Percentiles rank a stretch among this genome's conserved stretches.
Conservation (phyloP, 257 asterid genomes). For the Vinca minor region DNA sequence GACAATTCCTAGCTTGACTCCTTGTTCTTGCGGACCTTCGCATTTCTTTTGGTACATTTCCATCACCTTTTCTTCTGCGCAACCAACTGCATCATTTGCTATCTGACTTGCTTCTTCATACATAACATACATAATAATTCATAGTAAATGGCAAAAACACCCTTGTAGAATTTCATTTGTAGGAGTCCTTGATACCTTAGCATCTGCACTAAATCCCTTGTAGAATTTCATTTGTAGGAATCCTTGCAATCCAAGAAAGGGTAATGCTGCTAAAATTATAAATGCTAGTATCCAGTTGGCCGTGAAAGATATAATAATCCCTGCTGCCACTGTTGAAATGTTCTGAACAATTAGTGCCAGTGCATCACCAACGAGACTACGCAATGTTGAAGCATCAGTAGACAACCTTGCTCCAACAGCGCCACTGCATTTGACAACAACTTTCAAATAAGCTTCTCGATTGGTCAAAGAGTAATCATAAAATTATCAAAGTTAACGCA, state of each 20-base stretch:
- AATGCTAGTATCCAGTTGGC: slow-evolving; percentile 78
- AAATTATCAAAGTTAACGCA: slow-evolving; percentile 3
- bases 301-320: slow-evolving; percentile 53
- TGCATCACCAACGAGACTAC: slow-evolving; percentile 68
- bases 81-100: slow-evolving; percentile 76
- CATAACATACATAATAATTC: slow-evolving; percentile 45
- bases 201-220: slow-evolving; percentile 57
- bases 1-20: slow-evolving; percentile 50
- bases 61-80: slow-evolving; percentile 71
- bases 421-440: slow-evolving; percentile 45
- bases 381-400: slow-evolving; percentile 61
- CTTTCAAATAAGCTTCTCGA: neutral
- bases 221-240: slow-evolving; percentile 48
- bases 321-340: slow-evolving; percentile 44
- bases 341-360: slow-evolving; percentile 72
- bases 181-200: slow-evolving; percentile 61
- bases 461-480: neutral
- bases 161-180: too few species aligned
- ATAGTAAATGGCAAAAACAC: too few species aligned
- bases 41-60: slow-evolving; percentile 57
- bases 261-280: slow-evolving; percentile 40
- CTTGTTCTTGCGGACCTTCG: slow-evolving; percentile 46
- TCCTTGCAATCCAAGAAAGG: slow-evolving; percentile 68
- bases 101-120: slow-evolving; percentile 89
- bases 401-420: slow-evolving; percentile 82